These are phyloP conservation scores for Pseudogymnoascus sp. DNA, from an alignment of 2,329 filamentous ascomycete species.

Conservation along the genomic window DNA sequence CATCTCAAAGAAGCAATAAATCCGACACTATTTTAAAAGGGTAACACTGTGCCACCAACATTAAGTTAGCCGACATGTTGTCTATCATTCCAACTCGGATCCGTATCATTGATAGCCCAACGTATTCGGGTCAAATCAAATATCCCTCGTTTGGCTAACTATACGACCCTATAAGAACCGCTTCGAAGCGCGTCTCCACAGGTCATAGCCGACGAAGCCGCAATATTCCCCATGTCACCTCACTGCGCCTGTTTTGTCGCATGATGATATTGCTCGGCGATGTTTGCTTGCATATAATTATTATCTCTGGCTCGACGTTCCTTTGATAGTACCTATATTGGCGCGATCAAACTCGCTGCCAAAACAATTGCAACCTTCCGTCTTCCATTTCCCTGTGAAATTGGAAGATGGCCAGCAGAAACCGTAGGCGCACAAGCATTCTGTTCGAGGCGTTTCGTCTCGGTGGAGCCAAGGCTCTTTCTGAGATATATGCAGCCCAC, in stretches of 20 bases:
- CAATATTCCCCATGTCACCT: not conserved
- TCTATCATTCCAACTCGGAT: not conserved
- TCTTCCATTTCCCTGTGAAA: not conserved
- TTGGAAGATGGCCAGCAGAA: not conserved
- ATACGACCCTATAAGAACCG: not conserved
- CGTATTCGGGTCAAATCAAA: not conserved
- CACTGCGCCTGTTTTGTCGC: not conserved
- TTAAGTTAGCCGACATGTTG: not conserved
- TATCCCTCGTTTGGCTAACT: not conserved
- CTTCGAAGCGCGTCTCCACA: not conserved
- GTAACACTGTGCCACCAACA: not conserved
- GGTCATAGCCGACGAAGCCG: not conserved
- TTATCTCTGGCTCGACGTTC: not conserved
- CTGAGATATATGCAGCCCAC: constrained; percentile 9
- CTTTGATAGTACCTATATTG: not conserved
- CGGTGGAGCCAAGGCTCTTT: not conserved
- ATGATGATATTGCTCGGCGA: not conserved
- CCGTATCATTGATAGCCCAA: not conserved
- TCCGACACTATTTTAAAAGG: not conserved
- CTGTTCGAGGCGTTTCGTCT: not conserved
- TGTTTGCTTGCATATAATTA: not conserved
- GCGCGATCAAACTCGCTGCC: not conserved
- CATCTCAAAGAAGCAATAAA: not conserved
- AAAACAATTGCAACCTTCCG: not conserved
- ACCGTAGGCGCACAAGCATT: not conserved